A percentile compares a stretch with the other conserved stretches of the same genome.
Conservation (phyloP, 495 filamentous ascomycete species). For the Aspergillus avenaceus region DNA sequence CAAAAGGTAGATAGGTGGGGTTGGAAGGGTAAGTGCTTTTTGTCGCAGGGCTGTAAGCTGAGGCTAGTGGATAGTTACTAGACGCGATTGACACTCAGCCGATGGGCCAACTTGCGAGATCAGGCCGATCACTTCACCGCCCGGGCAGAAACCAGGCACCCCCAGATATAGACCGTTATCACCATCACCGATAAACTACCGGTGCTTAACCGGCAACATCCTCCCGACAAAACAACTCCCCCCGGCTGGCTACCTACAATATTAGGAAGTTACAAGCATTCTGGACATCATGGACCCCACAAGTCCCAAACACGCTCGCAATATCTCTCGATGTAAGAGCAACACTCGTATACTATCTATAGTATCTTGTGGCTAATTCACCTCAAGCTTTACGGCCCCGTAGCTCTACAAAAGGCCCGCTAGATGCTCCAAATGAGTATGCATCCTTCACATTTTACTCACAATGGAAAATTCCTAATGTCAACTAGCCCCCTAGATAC, state of each 20-base stretch:
- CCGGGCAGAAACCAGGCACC: constrained; percentile 18
- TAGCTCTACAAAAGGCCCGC: constrained; percentile 49
- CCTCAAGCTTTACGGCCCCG: constrained; percentile 43
- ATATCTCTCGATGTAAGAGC: constrained; percentile 37
- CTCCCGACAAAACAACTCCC: neutral
- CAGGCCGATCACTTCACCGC: constrained; percentile 20
- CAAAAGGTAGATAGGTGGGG: neutral
- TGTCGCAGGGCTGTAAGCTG: neutral
- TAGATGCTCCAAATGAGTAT: constrained; percentile 49
- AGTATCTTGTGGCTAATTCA: constrained; percentile 2
- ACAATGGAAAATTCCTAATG: constrained; percentile 15
- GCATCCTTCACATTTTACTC: constrained; percentile 4
- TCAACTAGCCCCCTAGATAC: constrained; percentile 21
- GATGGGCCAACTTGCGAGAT: constrained; percentile 22
- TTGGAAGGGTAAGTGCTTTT: neutral
- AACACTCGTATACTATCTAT: neutral
- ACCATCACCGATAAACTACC: neutral
- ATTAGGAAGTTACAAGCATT: neutral
- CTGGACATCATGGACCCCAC: constrained; percentile 24
- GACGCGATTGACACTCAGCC: constrained; percentile 14
- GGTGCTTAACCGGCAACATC: too few relatives aligned
- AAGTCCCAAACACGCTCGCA: constrained; percentile 27
- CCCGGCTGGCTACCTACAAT: neutral
- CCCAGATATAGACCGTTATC: constrained; percentile 1
- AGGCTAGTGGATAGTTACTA: neutral